These are phyloP conservation scores for Beauveria brongniartii DNA, from an alignment of 2,329 filamentous ascomycete species.

Conservation along the genomic window DNA sequence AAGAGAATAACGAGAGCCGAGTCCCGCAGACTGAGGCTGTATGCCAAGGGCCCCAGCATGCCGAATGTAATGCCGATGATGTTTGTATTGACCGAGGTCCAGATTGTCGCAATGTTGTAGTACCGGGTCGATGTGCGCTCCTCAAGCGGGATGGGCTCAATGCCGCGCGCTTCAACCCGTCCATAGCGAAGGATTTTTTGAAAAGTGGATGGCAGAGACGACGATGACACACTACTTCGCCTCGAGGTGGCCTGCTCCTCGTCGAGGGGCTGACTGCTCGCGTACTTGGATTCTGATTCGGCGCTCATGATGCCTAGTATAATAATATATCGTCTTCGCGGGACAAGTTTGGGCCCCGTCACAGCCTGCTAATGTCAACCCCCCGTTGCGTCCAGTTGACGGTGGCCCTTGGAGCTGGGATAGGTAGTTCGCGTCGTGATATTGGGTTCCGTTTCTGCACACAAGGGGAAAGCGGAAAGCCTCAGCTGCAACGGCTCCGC, in stretches of 20 bases:
- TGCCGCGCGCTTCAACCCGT: slow-evolving; percentile 36
- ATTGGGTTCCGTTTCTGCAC: too few species aligned
- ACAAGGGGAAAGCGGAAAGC: too few species aligned
- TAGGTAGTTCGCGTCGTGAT: too few species aligned
- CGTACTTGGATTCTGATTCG: not conserved
- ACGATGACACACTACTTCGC: not conserved
- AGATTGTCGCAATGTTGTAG: slow-evolving; percentile 39
- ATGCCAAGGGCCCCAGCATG: slow-evolving; percentile 49
- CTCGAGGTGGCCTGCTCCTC: slow-evolving; percentile 3
- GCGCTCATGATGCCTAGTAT: not conserved
- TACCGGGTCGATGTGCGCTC: slow-evolving; percentile 32
- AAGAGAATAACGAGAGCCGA: slow-evolving; percentile 53
- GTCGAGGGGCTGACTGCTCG: not conserved
- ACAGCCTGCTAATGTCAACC: too few species aligned
- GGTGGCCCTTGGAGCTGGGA: not conserved
- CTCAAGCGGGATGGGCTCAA: slow-evolving; percentile 34
- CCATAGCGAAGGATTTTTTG: slow-evolving; percentile 25
- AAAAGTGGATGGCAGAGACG: not conserved
- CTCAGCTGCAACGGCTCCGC: too few species aligned
- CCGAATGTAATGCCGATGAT: slow-evolving; percentile 51
- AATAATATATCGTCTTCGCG: too few species aligned
- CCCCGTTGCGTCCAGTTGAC: not conserved
- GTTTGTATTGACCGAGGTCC: slow-evolving; percentile 41
- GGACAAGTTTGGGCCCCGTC: not conserved
- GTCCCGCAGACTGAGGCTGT: slow-evolving; percentile 47